A percentile compares a stretch with the other conserved stretches of the same genome.
phyloP scores from a whole-genome alignment of 2,329 filamentous ascomycete genomes.

The Sporothrix variecibatus region DNA sequence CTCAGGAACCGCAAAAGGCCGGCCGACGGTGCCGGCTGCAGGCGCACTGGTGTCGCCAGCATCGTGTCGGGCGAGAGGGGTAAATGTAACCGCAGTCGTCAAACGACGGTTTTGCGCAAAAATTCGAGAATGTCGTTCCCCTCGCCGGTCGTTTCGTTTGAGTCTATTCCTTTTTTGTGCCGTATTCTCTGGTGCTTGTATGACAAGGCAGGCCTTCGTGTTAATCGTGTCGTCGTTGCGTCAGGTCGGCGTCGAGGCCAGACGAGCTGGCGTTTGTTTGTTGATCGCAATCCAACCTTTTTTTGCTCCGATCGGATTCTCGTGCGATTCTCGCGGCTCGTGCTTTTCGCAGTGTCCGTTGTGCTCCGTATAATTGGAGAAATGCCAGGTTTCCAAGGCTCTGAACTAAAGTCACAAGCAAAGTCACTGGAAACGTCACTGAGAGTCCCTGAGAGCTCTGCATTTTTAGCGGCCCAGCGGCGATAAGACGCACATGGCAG shows the following conservation, averaged over 20 bases:
- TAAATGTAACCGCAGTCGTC: neutral
- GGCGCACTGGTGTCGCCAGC: slow-evolving; percentile 18
- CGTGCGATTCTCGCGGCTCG: neutral
- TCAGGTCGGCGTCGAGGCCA: slow-evolving; percentile 5
- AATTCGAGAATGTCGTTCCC: neutral
- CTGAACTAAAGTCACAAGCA: neutral
- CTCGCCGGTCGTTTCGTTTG: neutral
- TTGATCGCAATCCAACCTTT: slow-evolving; percentile 1
- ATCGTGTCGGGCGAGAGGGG: neutral
- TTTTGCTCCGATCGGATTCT: neutral
- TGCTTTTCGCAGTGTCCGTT: neutral
- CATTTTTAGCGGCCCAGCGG: neutral
- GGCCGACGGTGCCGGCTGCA: slow-evolving; percentile 51
- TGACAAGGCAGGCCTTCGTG: neutral
- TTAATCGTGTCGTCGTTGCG: neutral
- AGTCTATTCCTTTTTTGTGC: neutral
- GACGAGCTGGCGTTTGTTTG: neutral
- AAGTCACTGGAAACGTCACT: neutral
- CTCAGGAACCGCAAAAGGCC: slow-evolving; percentile 71
- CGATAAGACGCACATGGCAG: neutral
- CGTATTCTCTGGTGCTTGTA: neutral
- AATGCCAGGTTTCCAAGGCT: neutral
- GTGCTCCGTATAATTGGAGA: neutral
- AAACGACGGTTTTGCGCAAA: neutral
- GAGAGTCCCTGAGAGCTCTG: neutral